A percentile compares a stretch with the other conserved stretches of the same genome.
Evolutionary conservation across 2,329 filamentous ascomycete species (phyloP).

Genomic region (Aspergillus tubingensis): DNA sequence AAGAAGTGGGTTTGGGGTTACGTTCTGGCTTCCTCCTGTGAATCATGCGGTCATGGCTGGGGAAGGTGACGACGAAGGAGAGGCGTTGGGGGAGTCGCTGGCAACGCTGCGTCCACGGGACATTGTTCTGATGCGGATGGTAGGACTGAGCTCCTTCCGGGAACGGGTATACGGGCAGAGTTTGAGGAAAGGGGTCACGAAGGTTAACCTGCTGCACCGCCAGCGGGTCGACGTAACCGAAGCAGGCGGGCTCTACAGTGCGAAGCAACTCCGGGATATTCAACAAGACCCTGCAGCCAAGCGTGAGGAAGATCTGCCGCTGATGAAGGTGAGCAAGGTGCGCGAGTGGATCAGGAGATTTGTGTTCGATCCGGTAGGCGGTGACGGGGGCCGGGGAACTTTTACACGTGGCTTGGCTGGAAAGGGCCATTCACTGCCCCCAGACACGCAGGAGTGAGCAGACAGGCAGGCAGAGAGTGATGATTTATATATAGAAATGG

Average conservation of each 20-base stretch:
- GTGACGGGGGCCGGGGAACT: conserved; percentile 14
- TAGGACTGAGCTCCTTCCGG: conserved; percentile 74
- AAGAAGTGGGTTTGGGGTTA: conserved; percentile 74
- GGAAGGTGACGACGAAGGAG: conserved; percentile 16
- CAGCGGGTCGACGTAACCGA: conserved; percentile 55
- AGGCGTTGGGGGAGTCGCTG: conserved; percentile 44
- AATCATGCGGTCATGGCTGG: conserved; percentile 17
- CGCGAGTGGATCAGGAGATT: conserved; percentile 75
- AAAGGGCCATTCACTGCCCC: conserved; percentile 30
- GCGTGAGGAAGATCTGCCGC: conserved; percentile 51
- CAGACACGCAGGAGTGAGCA: conserved; percentile 35
- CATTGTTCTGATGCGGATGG: conserved; percentile 75
- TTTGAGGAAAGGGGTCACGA: conserved; percentile 69
- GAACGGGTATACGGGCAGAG: conserved; percentile 83
- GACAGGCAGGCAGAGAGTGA: too few relatives aligned
- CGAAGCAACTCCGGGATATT: conserved; percentile 47
- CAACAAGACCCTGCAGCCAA: conserved; percentile 17
- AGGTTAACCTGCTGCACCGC: conserved; percentile 66
- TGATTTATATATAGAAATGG: neutral
- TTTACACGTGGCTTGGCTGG: conserved; percentile 3
- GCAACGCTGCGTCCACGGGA: conserved; percentile 66
- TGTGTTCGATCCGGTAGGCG: conserved; percentile 50
- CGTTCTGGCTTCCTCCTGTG: conserved; percentile 71
- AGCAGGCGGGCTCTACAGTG: conserved; percentile 59
- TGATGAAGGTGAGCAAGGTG: conserved; percentile 66